phyloP scores from a whole-genome alignment of 176 grass and related monocot species.

The Phragmites australis region DNA sequence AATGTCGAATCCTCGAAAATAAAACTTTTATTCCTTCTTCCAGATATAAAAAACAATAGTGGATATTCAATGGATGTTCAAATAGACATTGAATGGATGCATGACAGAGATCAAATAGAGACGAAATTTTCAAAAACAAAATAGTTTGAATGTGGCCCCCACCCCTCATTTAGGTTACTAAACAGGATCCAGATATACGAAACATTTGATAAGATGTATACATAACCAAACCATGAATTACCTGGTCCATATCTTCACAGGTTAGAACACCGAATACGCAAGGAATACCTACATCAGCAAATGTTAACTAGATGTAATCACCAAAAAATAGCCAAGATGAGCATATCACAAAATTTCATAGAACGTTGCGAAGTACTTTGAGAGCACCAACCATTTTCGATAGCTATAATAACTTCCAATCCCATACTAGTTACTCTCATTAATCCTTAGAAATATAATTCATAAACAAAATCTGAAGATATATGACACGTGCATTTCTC shows the following conservation, averaged over 20 bases:
- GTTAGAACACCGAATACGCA: constrained; percentile 97
- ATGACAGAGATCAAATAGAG: neutral
- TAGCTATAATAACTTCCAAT: neutral
- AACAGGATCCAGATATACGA: neutral
- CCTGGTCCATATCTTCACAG: constrained; percentile 99
- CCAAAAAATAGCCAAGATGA: neutral
- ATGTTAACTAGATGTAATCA: constrained; percentile 20
- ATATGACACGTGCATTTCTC: neutral
- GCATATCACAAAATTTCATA: neutral
- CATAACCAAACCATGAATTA: constrained; percentile 31
- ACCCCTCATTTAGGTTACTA: neutral
- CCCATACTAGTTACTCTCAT: neutral
- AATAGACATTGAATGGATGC: neutral
- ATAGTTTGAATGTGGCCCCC: neutral
- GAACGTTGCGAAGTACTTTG: neutral
- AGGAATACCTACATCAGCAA: constrained; percentile 63
- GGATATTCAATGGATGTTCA: neutral
- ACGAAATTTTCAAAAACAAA: neutral
- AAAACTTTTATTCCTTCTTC: neutral
- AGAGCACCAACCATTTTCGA: neutral
- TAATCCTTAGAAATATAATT: neutral
- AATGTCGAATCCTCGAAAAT: neutral
- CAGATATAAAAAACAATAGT: neutral
- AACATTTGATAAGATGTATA: constrained; percentile 9
- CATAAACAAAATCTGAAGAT: no score